A percentile compares a stretch with the other conserved stretches of the same genome.
phyloP scores from a whole-genome alignment of 2,329 filamentous ascomycete species.

The Blastomyces gilchristii region DNA sequence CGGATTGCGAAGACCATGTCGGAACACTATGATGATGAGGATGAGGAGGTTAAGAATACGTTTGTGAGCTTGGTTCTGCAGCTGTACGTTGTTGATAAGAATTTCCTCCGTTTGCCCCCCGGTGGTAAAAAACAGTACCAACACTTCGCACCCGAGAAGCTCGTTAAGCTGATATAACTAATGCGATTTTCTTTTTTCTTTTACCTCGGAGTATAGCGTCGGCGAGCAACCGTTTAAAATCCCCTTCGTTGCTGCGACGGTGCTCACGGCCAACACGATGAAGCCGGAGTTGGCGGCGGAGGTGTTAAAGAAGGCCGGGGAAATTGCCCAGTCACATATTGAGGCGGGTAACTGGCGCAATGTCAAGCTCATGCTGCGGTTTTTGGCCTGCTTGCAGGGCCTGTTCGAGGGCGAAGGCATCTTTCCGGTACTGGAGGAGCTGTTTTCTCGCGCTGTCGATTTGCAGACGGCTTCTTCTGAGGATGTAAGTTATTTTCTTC shows the following conservation, averaged over 20 bases:
- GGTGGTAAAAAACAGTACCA: no score
- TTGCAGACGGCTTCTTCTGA: conserved; percentile 87
- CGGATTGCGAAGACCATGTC: conserved; percentile 65
- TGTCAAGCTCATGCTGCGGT: conserved; percentile 81
- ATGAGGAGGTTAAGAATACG: conserved; percentile 61
- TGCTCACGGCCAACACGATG: conserved; percentile 67
- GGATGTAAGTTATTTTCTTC: conserved; percentile 53
- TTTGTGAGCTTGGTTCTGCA: conserved; percentile 67
- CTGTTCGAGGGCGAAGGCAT: conserved; percentile 74
- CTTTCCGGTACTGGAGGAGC: conserved; percentile 72
- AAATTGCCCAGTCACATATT: conserved; percentile 56
- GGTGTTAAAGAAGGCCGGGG: conserved; percentile 54
- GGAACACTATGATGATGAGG: conserved; percentile 82
- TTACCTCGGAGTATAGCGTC: conserved; percentile 35
- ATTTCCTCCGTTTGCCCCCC: no score
- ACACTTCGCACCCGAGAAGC: no score
- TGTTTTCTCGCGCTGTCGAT: conserved; percentile 87
- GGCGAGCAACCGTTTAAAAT: conserved; percentile 94
- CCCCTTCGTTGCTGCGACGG: conserved; percentile 80
- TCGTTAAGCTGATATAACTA: conserved; percentile 5
- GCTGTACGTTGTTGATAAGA: conserved; percentile 43
- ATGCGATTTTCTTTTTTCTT: neutral
- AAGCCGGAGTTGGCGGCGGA: conserved; percentile 65
- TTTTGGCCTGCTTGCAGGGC: conserved; percentile 75
- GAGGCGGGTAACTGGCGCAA: conserved; percentile 72